Percentiles rank a stretch among this genome's conserved stretches.
phyloP scores from a whole-genome alignment of 73 alveolate species.

The Tetrahymena thermophila region DNA sequence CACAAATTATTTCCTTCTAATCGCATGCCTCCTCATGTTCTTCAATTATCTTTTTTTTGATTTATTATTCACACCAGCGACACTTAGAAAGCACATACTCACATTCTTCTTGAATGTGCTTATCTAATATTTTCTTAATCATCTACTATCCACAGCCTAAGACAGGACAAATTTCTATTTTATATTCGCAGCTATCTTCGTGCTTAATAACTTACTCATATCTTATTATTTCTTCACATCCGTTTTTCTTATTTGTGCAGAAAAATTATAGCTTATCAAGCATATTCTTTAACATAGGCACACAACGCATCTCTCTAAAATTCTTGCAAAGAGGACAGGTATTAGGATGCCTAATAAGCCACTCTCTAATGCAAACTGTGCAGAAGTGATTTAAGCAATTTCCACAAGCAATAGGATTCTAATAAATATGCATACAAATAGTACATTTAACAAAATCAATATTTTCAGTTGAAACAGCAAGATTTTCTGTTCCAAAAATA shows the following conservation, averaged over 20 bases:
- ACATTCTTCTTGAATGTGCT: neutral
- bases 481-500: neutral
- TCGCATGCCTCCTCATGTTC: neutral
- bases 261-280: neutral
- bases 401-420: slow-evolving; percentile 1
- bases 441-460: neutral
- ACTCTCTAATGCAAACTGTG: neutral
- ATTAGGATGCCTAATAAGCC: neutral
- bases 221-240: neutral
- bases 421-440: neutral
- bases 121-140: neutral
- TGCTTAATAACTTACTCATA: neutral
- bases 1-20: neutral
- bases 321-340: neutral
- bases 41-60: neutral
- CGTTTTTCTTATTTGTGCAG: neutral
- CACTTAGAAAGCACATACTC: neutral
- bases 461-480: neutral
- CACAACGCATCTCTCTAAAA: neutral
- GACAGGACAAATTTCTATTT: neutral
- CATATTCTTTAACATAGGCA: neutral
- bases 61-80: neutral
- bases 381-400: neutral
- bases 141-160: neutral
- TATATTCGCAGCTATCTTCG: neutral